These are phyloP conservation scores for Sphaerobolus stellatus DNA, from an alignment of 1,284 basidiomycete species.

Conservation along the genomic window DNA sequence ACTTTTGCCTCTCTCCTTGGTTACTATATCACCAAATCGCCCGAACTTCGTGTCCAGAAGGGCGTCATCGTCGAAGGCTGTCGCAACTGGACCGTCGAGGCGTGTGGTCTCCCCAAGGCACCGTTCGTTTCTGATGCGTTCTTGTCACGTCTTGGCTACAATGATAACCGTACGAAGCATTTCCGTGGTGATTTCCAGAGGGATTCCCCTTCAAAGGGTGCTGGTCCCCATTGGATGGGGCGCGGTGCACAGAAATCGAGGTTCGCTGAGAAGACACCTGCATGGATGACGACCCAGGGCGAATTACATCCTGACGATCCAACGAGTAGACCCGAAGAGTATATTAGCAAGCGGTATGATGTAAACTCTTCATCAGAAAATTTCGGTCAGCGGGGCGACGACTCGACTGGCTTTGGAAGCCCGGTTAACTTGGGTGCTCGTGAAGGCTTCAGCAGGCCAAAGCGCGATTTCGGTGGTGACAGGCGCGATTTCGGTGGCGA, in stretches of 20 bases:
- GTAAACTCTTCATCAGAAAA: no score
- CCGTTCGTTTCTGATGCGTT: slow-evolving; percentile 52
- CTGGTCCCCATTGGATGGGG: slow-evolving; percentile 5
- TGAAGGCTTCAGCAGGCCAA: not conserved
- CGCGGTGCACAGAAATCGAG: slow-evolving; percentile 4
- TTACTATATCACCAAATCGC: slow-evolving; percentile 64
- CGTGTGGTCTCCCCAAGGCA: slow-evolving; percentile 47
- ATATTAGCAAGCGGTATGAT: slow-evolving; percentile 4
- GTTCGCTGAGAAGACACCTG: not conserved
- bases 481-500: not conserved
- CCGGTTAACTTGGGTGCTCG: not conserved
- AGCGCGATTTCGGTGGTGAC: not conserved
- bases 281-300: not conserved
- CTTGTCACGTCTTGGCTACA: slow-evolving; percentile 40
- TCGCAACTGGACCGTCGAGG: slow-evolving; percentile 63
- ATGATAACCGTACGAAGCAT: slow-evolving; percentile 15
- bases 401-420: not conserved
- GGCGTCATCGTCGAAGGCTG: slow-evolving; percentile 58
- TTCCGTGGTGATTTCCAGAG: slow-evolving; percentile 1
- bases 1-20: slow-evolving; percentile 74
- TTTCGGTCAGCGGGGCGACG: not conserved
- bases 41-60: slow-evolving; percentile 50
- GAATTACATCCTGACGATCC: slow-evolving; percentile 9
- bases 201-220: not conserved
- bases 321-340: slow-evolving; percentile 2